These are phyloP conservation scores for Eucalyptus globulus DNA, from an alignment of 345 rosid species.

Conservation along the genomic window DNA sequence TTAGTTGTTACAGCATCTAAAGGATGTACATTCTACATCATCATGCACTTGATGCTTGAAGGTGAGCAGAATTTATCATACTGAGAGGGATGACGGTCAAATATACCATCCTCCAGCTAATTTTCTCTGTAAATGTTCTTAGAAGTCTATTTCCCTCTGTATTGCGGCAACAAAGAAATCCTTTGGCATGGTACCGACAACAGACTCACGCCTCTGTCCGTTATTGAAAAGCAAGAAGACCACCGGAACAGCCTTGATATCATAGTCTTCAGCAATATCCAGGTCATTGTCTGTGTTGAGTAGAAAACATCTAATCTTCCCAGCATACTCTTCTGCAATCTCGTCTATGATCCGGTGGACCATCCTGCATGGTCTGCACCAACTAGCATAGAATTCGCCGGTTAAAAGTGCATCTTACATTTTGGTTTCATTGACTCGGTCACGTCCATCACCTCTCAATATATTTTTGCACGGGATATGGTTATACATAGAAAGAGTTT, in stretches of 20 bases:
- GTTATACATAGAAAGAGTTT: not conserved
- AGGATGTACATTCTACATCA: not conserved
- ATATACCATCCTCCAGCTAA: not conserved
- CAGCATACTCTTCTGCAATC: conserved; percentile 68
- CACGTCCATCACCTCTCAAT: not conserved
- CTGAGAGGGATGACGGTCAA: not conserved
- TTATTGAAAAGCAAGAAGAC: conserved; percentile 74
- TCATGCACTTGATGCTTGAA: not conserved
- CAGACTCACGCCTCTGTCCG: conserved; percentile 63
- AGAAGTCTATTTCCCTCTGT: conserved; percentile 60
- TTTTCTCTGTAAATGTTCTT: not conserved
- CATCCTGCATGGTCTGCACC: conserved; percentile 57
- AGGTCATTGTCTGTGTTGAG: conserved; percentile 65
- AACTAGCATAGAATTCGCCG: conserved; percentile 67
- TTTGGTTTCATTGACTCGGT: not conserved
- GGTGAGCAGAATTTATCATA: not conserved
- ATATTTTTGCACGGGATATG: not conserved
- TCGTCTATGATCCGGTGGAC: conserved; percentile 59
- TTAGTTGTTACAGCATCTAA: not conserved
- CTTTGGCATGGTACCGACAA: conserved; percentile 93
- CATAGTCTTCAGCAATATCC: conserved; percentile 59
- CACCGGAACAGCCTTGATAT: conserved; percentile 83
- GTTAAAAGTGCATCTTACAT: not conserved
- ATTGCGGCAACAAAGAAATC: conserved; percentile 80
- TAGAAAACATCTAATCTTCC: conserved; percentile 54